Base-by-base conservation (phyloP, 2,329 filamentous ascomycete genomes). In the Fusarium begoniae region DNA sequence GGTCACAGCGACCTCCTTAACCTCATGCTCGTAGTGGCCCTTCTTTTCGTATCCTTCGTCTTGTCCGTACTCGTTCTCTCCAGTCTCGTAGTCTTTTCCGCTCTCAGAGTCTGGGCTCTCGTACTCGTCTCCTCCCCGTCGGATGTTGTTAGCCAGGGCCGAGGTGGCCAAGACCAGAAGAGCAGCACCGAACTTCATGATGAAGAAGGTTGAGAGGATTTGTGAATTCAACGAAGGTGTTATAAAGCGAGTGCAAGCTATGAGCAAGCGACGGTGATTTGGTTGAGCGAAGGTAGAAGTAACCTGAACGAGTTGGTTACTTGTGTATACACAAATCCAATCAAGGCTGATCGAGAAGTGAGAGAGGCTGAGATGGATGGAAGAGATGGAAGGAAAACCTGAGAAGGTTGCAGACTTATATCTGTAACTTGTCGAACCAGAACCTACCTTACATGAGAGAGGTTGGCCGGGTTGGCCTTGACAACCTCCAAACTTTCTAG, bases 231-330 rank as follows among this genome's bases (percentile, higher is more conserved):
- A 73, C 50, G 72, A 75, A 64, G 59, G 75, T 70, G 45, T 47
- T 58, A 35, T 37, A 38, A 44, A 79, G 44, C 67, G 57, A 77
- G 50, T 63, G 75, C 69, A 71, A 65, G 66, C 63, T 37, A n/a
- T 68, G 54, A 63, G 69, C 66, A 72, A 79, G 73, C 67, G 67
- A 74, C 51, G 35, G 64, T 69, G 56, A 43, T 55, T 30, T 63
- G 57, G 45, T 64, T 73, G 66, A 79, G 74, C 76, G 77, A 79
- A 55, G 57, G 77, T 66, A 70, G 72, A 77, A 79, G 78, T 78
- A 79, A 78, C 78, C 76, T 79, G 76, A 79, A 79, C 77, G 78
- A 79, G 67, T 73, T 72, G 75, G 78, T 72, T 73, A 79, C 78
- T 78, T 67, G 54, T 66, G 56, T 57, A 56, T 41, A 66, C 54